A percentile compares a stretch with the other conserved stretches of the same genome.
phyloP scores from a whole-genome alignment of 2,329 filamentous ascomycete species.

The Xylaria sp. region DNA sequence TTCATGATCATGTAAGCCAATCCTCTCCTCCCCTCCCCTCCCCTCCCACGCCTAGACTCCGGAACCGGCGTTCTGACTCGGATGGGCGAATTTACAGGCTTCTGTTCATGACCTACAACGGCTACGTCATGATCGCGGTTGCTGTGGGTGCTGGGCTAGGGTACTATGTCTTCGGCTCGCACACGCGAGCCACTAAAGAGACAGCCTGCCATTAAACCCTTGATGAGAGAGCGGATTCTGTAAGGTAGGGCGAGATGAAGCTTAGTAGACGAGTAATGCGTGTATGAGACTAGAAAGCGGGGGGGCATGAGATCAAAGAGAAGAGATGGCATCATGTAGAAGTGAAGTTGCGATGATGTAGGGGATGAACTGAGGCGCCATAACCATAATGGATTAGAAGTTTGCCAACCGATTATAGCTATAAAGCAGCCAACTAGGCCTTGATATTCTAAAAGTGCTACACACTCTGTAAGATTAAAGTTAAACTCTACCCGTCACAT shows the following conservation, averaged over 20 bases:
- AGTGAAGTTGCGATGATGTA: background rate
- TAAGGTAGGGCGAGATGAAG: background rate
- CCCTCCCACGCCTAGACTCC: background rate
- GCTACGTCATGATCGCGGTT: constrained; percentile 94
- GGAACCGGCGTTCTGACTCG: background rate
- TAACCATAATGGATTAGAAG: background rate
- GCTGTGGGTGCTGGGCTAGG: constrained; percentile 87
- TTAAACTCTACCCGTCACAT: no score
- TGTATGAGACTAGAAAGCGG: background rate
- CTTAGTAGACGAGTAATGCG: background rate
- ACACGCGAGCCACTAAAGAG: constrained; percentile 75
- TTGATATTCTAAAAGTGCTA: background rate
- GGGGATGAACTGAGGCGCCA: background rate
- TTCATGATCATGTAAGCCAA: constrained; percentile 96
- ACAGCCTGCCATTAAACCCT: constrained; percentile 80
- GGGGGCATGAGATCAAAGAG: background rate
- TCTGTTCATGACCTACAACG: constrained; percentile 99
- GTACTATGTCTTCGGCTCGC: constrained; percentile 79
- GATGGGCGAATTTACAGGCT: constrained; percentile 63
- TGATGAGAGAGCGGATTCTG: background rate
- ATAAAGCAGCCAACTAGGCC: background rate
- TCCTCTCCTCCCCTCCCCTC: background rate
- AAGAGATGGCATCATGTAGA: background rate
- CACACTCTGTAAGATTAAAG: no score
- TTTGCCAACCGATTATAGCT: background rate